Conservation (phyloP, 192 early-diverging fungal genomes). For the Dissophora ornata region DNA sequence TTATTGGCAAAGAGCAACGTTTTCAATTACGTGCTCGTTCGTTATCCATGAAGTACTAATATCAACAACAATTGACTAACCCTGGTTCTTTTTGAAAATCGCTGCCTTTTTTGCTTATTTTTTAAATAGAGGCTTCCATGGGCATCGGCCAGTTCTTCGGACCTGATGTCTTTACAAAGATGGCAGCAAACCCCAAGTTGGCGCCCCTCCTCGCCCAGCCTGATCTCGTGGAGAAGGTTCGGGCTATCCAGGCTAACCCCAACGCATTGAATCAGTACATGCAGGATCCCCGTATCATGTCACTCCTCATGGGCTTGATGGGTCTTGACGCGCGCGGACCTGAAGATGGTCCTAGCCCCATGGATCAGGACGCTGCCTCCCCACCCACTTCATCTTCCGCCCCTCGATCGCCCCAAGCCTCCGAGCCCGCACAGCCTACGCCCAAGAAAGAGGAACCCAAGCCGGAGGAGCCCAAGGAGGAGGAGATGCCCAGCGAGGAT, state of each 20-base stretch:
- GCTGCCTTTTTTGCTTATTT: not conserved
- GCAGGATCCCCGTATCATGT: constrained; percentile 88
- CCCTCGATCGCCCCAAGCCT: constrained; percentile 18
- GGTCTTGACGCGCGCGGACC: constrained; percentile 69
- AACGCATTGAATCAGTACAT: constrained; percentile 73
- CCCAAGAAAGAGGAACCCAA: constrained; percentile 49
- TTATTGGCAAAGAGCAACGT: too few species aligned
- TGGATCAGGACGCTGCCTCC: constrained; percentile 46
- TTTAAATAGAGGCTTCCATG: constrained; percentile 32
- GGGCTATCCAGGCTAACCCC: constrained; percentile 81
- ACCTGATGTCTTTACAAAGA: constrained; percentile 81
- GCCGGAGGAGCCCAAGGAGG: constrained; percentile 47
- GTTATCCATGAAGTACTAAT: not conserved
- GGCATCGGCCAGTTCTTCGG: constrained; percentile 76
- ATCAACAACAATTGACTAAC: too few species aligned
- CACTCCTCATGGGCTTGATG: constrained; percentile 79
- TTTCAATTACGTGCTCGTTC: too few species aligned
- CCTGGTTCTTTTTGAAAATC: too few species aligned
- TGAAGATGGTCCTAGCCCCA: constrained; percentile 53
- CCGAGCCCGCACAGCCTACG: constrained; percentile 16
- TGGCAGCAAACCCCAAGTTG: constrained; percentile 85
- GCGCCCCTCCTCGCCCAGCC: constrained; percentile 78
- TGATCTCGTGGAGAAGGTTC: constrained; percentile 78
- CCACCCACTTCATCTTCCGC: not conserved
- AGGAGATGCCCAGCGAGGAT: constrained; percentile 68